Conservation (phyloP, 495 filamentous ascomycete species). For the Staphylotrichum tortipilum region DNA sequence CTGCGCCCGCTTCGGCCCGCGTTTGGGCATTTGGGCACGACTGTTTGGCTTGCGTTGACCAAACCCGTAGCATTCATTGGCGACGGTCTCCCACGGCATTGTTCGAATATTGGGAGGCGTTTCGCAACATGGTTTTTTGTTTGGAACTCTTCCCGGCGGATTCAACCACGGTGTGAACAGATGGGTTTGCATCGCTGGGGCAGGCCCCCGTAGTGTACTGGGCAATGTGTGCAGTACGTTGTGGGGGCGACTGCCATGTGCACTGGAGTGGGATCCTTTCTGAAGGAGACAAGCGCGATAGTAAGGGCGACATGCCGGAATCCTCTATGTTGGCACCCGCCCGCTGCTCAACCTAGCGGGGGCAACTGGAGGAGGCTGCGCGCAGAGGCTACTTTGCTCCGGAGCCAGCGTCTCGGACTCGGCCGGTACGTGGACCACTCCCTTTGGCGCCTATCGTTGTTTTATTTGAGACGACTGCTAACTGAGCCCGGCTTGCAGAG, state of each 20-base stretch:
- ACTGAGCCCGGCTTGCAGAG: conserved; percentile 14
- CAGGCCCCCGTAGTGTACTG: too few relatives aligned
- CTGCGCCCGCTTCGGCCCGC: too few relatives aligned
- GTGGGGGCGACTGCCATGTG: too few relatives aligned
- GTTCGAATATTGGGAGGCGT: too few relatives aligned
- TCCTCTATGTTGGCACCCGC: not conserved
- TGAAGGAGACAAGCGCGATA: conserved; percentile 51
- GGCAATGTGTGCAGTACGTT: too few relatives aligned
- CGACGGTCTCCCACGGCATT: too few relatives aligned
- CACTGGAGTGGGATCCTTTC: conserved; percentile 36
- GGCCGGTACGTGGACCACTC: conserved; percentile 25
- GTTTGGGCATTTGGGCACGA: not conserved
- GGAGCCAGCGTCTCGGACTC: conserved; percentile 48
- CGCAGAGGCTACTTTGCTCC: conserved; percentile 42
- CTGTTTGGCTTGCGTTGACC: not conserved
- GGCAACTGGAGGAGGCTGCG: conserved; percentile 8
- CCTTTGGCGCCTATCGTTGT: too few relatives aligned
- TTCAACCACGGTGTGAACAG: conserved; percentile 5
- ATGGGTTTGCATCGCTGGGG: conserved; percentile 14
- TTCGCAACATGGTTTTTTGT: not conserved
- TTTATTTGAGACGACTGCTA: not conserved
- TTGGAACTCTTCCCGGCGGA: not conserved
- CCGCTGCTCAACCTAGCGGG: conserved; percentile 3
- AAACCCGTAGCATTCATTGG: too few relatives aligned
- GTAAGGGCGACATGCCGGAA: conserved; percentile 39